Evolutionary conservation across 805 yeast species (phyloP), one percentile per base, ranked within the genome.

Genomic region (Metschnikowia colocasiae): DNA sequence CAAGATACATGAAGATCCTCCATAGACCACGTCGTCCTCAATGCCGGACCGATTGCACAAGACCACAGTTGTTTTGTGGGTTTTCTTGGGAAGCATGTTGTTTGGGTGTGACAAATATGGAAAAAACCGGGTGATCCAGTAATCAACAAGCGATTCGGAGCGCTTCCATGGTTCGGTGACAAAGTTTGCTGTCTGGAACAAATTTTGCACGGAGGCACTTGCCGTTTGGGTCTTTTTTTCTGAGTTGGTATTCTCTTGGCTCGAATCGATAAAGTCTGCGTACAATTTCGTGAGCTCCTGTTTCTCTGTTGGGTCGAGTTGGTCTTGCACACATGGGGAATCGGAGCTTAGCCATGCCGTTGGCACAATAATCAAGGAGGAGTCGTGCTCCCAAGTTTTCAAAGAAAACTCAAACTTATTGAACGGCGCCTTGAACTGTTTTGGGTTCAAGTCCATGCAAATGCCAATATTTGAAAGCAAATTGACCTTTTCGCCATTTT

Each of bases 361-460:
- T 1, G 97, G 96, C 50, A 85, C 80, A 12, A 91, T 59, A 0
- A 87, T 71, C 47, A 91, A 64, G 29, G 78, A 73, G 0, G 80
- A 78, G 9, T 69, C 58, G 37, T 80, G 73, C 0, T 64, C 56
- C 18, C 68, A 59, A 49, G 86, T 81, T 44, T 73, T 71, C 25
- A 65, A 61, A 0, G 91, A 75, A 63, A 86, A 87, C 63, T 91
- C 97, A 60, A 78, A 88, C 22, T 71, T 74, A 31, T 75, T 71
- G 65, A 88, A 90, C 1, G 95, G 90, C 1, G 96, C 89, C 52
- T 78, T 71, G 62, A 91, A 91, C 60, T 86, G 75, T 62, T 87
- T 85, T 0, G 97, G 96, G 61, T 87, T 90, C 51, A 91, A 64
- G 66, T 91, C 98, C 97, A 91, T 91, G 62, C 98, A 91, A 5